Evolutionary conservation across 208 protist species (phyloP), one percentile per base, ranked within the genome.

Genomic region (Acanthamoeba royreba): DNA sequence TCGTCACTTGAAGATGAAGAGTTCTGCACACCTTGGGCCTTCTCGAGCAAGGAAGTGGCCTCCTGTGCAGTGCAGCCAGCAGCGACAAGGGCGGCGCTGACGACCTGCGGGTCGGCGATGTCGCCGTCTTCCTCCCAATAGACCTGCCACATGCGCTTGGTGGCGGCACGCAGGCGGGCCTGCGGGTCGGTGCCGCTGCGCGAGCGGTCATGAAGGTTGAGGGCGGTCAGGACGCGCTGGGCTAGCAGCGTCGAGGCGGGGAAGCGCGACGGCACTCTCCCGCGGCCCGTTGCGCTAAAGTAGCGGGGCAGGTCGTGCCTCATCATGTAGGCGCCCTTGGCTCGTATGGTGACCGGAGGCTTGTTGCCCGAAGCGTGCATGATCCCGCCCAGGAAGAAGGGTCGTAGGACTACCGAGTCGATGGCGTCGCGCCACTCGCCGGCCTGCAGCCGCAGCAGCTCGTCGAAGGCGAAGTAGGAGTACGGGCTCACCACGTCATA

Each of bases 401-500:
- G 86, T 2, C 61, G 86, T 28, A 79, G 42, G 13, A 79, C 58
- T 4, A 92, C 43, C 81, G n/a, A n/a, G n/a, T 38, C 19, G 11
- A 85, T 45, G 43, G 38, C n/a, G 43, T 31, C 74, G 74, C 43
- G 38, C 74, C 74, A 85, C 43, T 85, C 74, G 25, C 43, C 74
- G 3, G 46, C 43, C 22, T 61, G 38, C 52, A 92, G 4, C n/a
- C 58, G 86, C 15, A 40, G 4, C 17, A 92, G 86, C 42, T 49
- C n/a, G 35, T 92, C 86, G 33, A 92, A 92, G 58, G 35, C 86
- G 58, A 92, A 22, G 40, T 77, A 92, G 13, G 58, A 79, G 58
- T 92, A 92, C 22, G 86, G 86, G 15, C 58, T 79, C 35, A 92
- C 58, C 15, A 92, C 53, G 31, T 92, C 86, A 40, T 61, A 92